phyloP scores from a whole-genome alignment of 306 rosid genomes.

The Hippophae rhamnoides region DNA sequence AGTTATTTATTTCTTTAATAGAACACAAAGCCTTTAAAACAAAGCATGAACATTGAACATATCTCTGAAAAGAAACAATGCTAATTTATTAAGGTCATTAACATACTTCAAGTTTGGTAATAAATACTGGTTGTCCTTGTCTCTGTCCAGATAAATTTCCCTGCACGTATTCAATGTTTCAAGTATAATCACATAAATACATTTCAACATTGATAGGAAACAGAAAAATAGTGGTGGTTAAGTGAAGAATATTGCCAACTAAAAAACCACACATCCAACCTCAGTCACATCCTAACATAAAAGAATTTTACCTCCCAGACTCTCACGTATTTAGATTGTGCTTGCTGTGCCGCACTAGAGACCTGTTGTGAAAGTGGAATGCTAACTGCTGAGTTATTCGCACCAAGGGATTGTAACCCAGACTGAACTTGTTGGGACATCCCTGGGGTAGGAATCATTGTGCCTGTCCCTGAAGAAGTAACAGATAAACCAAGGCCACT shows the following conservation, averaged over 20 bases:
- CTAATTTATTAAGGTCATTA: constrained; percentile 11
- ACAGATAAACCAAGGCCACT: constrained; percentile 63
- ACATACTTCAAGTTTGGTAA: constrained; percentile 87
- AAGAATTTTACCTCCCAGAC: constrained; percentile 84
- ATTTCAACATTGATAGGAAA: too few species aligned
- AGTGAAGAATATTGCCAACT: not conserved
- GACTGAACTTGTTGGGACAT: constrained; percentile 77
- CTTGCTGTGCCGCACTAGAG: constrained; percentile 51
- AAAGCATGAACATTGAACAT: not conserved
- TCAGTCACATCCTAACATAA: not conserved
- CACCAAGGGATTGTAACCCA: constrained; percentile 57
- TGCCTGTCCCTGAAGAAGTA: constrained; percentile 74
- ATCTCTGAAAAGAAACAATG: not conserved
- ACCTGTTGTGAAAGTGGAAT: constrained; percentile 67
- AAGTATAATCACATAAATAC: not conserved
- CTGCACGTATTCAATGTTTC: constrained; percentile 40
- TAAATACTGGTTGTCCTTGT: constrained; percentile 90
- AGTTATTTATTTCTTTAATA: not conserved
- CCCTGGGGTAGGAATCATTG: constrained; percentile 98
- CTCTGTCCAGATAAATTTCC: constrained; percentile 95
- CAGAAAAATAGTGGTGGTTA: too few species aligned
- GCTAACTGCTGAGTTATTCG: constrained; percentile 50
- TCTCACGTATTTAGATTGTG: constrained; percentile 83
- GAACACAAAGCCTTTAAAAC: not conserved
- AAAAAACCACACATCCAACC: constrained; percentile 4